phyloP scores from a whole-genome alignment of 768 basidiomycete species.

The Podaxis rugospora region DNA sequence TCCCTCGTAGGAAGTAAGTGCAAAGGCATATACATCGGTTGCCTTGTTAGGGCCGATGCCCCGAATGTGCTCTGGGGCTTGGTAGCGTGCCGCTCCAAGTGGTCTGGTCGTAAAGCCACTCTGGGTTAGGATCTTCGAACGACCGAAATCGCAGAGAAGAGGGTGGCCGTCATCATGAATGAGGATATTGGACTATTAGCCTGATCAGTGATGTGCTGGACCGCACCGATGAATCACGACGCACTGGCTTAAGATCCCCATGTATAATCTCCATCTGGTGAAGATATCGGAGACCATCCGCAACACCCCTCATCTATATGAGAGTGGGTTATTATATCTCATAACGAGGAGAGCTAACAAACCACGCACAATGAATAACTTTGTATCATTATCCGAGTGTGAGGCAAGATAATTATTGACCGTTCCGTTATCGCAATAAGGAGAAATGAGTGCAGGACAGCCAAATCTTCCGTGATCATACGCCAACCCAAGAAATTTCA shows the following conservation, averaged over 20 bases:
- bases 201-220: background rate
- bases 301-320: background rate
- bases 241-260: conserved; percentile 7
- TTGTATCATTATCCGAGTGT: background rate
- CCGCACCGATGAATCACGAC: background rate
- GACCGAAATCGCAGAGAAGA: conserved; percentile 4
- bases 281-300: background rate
- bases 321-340: background rate
- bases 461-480: background rate
- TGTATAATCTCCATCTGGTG: background rate
- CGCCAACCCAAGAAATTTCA: conserved; percentile 16
- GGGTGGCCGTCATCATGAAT: background rate
- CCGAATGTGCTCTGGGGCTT: conserved; percentile 5
- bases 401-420: background rate
- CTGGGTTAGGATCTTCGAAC: background rate
- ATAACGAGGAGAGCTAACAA: background rate
- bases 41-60: conserved; percentile 11
- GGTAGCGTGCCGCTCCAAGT: background rate
- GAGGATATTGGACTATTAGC: background rate
- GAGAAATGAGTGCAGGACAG: conserved; percentile 1
- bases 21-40: conserved; percentile 18
- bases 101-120: conserved; percentile 2
- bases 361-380: background rate
- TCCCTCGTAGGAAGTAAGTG: conserved; percentile 16
- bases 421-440: background rate